phyloP scores from a whole-genome alignment of 306 rosid genomes.

The Argentina anserina region DNA sequence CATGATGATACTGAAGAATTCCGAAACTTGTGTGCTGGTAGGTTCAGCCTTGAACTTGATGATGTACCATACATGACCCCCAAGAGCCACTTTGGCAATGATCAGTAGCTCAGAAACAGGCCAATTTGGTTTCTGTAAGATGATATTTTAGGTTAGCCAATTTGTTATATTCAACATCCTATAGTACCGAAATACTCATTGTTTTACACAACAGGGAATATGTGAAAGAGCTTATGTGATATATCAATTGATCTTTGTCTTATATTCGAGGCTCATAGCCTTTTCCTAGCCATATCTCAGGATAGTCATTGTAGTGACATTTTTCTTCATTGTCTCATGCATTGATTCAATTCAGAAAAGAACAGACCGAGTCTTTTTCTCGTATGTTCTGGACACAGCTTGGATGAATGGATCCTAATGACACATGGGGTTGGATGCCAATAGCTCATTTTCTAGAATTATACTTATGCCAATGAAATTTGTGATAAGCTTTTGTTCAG shows the following conservation, averaged over 20 bases:
- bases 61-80: conserved; percentile 70
- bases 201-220: not conserved
- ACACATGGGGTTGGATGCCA: not conserved
- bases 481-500: not conserved
- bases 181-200: not conserved
- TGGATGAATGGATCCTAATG: not conserved
- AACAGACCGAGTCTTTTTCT: not conserved
- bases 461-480: not conserved
- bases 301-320: not conserved
- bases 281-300: not conserved
- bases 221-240: too few relatives aligned
- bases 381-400: not conserved
- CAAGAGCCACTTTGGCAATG: conserved; percentile 57
- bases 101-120: conserved; percentile 12
- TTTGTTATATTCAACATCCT: not conserved
- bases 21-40: conserved; percentile 20
- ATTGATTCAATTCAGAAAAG: not conserved
- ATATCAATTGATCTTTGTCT: not conserved
- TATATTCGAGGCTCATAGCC: not conserved
- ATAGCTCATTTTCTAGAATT: not conserved
- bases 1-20: conserved; percentile 34
- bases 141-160: not conserved
- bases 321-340: not conserved
- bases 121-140: not conserved
- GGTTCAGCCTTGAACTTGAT: conserved; percentile 36